phyloP scores from a whole-genome alignment of 805 yeast species.

The Wickerhamomyces silvicola region DNA sequence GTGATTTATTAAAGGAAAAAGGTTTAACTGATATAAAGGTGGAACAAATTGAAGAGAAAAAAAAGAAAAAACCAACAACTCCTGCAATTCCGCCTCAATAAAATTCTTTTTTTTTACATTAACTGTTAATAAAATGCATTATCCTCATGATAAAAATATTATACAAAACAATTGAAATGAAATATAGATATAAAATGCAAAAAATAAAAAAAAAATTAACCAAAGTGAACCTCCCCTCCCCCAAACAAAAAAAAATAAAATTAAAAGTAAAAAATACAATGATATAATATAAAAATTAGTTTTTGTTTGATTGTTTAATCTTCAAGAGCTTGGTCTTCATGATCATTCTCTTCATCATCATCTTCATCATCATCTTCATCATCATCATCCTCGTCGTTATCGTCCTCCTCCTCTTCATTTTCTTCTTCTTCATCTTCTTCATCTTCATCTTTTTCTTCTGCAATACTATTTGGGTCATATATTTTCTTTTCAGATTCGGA shows the following conservation, averaged over 20 bases:
- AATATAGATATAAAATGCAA: too few relatives aligned
- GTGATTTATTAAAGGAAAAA: conserved; percentile 65
- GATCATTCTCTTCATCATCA: conserved; percentile 35
- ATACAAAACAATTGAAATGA: too few relatives aligned
- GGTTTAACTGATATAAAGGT: conserved; percentile 81
- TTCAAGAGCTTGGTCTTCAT: conserved; percentile 24
- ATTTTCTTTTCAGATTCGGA: conserved; percentile 24
- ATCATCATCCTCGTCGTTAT: conserved; percentile 30
- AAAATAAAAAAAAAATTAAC: too few relatives aligned
- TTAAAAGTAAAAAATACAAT: too few relatives aligned
- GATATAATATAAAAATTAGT: too few relatives aligned
- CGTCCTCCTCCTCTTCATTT: conserved; percentile 32
- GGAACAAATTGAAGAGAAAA: conserved; percentile 81
- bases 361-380: conserved; percentile 37
- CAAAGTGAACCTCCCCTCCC: too few relatives aligned
- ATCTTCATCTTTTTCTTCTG: conserved; percentile 40
- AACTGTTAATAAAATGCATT: too few relatives aligned
- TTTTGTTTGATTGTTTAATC: too few relatives aligned
- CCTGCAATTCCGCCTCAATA: too few relatives aligned
- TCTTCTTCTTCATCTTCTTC: conserved; percentile 37
- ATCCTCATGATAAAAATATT: too few relatives aligned
- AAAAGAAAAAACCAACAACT: conserved; percentile 49
- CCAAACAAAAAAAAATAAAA: too few relatives aligned
- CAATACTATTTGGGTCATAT: conserved; percentile 36
- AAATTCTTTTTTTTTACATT: too few relatives aligned